Evolutionary conservation across 495 filamentous ascomycete species (phyloP).

Genomic region (Aspergillus asperescens): DNA sequence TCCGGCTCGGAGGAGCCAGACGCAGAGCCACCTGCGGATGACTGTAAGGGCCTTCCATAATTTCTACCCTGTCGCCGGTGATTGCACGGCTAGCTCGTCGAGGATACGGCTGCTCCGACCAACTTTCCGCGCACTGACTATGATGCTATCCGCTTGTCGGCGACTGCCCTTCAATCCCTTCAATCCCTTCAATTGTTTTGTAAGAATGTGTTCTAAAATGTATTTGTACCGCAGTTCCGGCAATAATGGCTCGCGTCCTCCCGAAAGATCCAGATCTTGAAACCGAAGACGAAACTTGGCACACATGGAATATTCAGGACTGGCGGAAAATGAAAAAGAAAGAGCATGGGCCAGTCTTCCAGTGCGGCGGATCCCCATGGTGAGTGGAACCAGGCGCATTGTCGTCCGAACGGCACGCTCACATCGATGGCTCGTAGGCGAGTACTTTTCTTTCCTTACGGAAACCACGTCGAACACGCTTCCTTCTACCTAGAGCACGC

Average conservation of each 20-base stretch:
- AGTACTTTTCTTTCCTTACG: conserved; percentile 89
- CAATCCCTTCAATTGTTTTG: background rate
- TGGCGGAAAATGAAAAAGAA: conserved; percentile 72
- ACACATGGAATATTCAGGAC: conserved; percentile 81
- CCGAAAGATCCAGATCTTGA: conserved; percentile 70
- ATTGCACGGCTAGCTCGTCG: background rate
- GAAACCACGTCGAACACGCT: conserved; percentile 84
- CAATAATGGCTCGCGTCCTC: conserved; percentile 75
- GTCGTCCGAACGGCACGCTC: conserved; percentile 1
- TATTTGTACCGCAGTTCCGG: conserved; percentile 54
- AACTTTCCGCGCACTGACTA: background rate
- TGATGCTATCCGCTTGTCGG: too few relatives aligned
- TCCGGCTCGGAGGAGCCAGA: conserved; percentile 53
- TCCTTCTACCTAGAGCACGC: conserved; percentile 98
- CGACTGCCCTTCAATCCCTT: background rate
- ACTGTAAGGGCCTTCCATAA: conserved; percentile 52
- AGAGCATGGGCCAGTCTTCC: conserved; percentile 81
- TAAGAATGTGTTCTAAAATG: conserved; percentile 16
- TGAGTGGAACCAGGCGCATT: conserved; percentile 33
- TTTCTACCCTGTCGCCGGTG: background rate
- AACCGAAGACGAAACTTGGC: conserved; percentile 56
- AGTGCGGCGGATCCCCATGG: conserved; percentile 87
- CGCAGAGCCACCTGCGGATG: conserved; percentile 57
- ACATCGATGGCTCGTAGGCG: conserved; percentile 51
- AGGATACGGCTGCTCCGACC: background rate